These are phyloP conservation scores for Spathaspora arborariae DNA, from an alignment of 805 yeast species.

Conservation along the genomic window DNA sequence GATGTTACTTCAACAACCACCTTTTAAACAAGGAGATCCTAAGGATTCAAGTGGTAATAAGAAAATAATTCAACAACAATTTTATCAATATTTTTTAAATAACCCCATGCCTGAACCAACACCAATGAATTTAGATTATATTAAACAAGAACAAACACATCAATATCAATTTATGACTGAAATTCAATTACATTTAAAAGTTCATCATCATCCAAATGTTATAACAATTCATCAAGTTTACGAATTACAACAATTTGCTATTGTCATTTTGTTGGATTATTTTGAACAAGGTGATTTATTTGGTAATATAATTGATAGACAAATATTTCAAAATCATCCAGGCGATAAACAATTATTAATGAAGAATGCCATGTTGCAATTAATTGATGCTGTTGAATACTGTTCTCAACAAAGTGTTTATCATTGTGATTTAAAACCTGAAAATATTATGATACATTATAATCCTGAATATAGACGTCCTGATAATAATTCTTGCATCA, in stretches of 20 bases:
- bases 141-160: slow-evolving; percentile 21
- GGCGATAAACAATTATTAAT: slow-evolving; percentile 42
- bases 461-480: slow-evolving; percentile 22
- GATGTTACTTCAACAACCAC: slow-evolving; percentile 52
- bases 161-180: slow-evolving; percentile 51
- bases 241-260: slow-evolving; percentile 49
- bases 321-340: slow-evolving; percentile 46
- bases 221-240: slow-evolving; percentile 72
- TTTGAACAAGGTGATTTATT: slow-evolving; percentile 84
- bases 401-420: slow-evolving; percentile 29
- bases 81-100: slow-evolving; percentile 16
- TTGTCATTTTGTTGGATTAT: slow-evolving; percentile 82
- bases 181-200: slow-evolving; percentile 66
- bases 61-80: slow-evolving; percentile 23
- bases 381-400: slow-evolving; percentile 33
- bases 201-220: slow-evolving; percentile 76
- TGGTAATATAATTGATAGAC: slow-evolving; percentile 74
- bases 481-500: slow-evolving; percentile 11
- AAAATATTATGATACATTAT: slow-evolving; percentile 36
- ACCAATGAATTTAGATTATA: slow-evolving; percentile 20
- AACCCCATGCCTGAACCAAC: slow-evolving; percentile 14
- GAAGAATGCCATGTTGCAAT: slow-evolving; percentile 41
- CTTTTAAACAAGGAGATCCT: slow-evolving; percentile 22
- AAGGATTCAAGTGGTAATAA: slow-evolving; percentile 29
- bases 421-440: slow-evolving; percentile 44